Evolutionary conservation across 805 yeast genomes (phyloP).

Genomic region (Ogataea polymorpha): DNA sequence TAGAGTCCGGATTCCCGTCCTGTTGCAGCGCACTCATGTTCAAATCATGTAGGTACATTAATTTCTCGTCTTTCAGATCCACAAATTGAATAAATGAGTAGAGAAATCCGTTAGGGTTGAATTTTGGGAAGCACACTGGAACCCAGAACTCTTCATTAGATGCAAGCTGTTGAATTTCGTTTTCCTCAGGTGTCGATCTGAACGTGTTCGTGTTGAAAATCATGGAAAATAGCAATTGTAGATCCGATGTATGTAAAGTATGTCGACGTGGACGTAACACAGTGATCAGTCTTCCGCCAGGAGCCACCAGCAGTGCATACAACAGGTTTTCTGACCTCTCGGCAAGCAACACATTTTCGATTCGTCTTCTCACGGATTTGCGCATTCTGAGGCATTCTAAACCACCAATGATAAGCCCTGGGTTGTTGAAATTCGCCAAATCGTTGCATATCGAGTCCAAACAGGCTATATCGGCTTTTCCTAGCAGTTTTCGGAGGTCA

Average conservation of each 20-base stretch:
- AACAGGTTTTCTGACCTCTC: conserved; percentile 53
- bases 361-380: conserved; percentile 51
- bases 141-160: conserved; percentile 81
- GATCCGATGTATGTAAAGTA: conserved; percentile 75
- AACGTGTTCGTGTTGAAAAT: conserved; percentile 58
- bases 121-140: conserved; percentile 88
- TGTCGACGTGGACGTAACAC: conserved; percentile 77
- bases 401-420: conserved; percentile 62
- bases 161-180: conserved; percentile 16
- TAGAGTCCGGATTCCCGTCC: conserved; percentile 19
- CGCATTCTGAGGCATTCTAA: conserved; percentile 61
- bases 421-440: conserved; percentile 48
- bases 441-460: conserved; percentile 60
- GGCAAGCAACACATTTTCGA: conserved; percentile 53
- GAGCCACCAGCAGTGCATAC: conserved; percentile 70
- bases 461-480: conserved; percentile 70
- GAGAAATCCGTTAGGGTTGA: conserved; percentile 83
- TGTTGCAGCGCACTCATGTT: conserved; percentile 20
- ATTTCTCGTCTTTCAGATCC: conserved; percentile 34
- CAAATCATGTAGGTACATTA: conserved; percentile 30
- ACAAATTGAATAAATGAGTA: conserved; percentile 74
- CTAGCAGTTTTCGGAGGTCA: conserved; percentile 73
- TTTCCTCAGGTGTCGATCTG: conserved; percentile 32
- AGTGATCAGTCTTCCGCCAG: conserved; percentile 62
- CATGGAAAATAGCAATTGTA: conserved; percentile 70